Percentiles rank a stretch among this genome's conserved stretches.
Evolutionary conservation across 352 stramenopile genomes (phyloP).

Genomic region (Globisporangium parvum): DNA sequence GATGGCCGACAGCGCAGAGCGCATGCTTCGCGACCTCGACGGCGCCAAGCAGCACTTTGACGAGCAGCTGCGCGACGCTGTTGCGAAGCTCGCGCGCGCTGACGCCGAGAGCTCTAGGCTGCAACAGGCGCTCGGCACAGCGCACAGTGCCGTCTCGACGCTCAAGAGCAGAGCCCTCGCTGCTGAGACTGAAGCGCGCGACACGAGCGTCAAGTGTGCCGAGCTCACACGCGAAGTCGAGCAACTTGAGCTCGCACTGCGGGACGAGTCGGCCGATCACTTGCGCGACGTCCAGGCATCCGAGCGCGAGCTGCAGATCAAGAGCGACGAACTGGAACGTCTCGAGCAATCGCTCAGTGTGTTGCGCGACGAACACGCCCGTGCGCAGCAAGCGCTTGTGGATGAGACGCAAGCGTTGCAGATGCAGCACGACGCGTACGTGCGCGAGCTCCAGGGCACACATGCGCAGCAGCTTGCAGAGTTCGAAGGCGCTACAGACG

Average conservation of each 20-base stretch:
- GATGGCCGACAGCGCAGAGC: conserved; percentile 1
- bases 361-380: neutral
- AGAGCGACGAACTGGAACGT: neutral
- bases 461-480: neutral
- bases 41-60: neutral
- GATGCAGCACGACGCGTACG: neutral
- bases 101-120: neutral
- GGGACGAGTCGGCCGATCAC: neutral
- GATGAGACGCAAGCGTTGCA: neutral
- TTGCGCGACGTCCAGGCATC: neutral
- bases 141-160: neutral
- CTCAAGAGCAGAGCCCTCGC: neutral
- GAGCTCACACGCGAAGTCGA: neutral
- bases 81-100: neutral
- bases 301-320: conserved; percentile 1
- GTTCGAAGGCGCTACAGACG: neutral
- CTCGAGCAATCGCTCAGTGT: neutral
- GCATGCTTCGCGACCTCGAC: conserved; percentile 1
- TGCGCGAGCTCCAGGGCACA: neutral
- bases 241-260: conserved; percentile 1
- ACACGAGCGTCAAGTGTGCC: neutral
- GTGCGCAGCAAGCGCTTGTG: neutral
- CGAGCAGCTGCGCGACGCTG: conserved; percentile 1
- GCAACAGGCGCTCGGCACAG: neutral
- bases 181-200: neutral